Evolutionary conservation across 768 basidiomycete genomes (phyloP).

Genomic region (Mrakia frigida): DNA sequence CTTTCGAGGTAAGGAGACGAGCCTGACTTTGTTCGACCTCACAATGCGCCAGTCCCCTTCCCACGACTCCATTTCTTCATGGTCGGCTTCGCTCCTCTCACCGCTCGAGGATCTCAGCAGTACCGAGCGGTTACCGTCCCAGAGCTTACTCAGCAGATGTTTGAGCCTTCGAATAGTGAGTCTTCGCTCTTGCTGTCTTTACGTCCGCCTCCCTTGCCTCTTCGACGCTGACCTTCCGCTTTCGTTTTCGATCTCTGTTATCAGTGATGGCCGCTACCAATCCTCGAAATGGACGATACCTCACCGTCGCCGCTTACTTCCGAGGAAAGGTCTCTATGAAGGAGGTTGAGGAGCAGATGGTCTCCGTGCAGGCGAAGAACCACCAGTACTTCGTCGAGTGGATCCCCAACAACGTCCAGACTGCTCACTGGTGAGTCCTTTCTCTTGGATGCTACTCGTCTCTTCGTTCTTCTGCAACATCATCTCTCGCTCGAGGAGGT

Average conservation of each 20-base stretch:
- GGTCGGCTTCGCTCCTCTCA: constrained; percentile 67
- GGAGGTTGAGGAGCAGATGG: constrained; percentile 99
- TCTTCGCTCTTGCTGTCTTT: background rate
- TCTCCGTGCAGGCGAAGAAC: constrained; percentile 89
- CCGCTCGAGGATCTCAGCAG: constrained; percentile 55
- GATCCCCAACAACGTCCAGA: constrained; percentile 99
- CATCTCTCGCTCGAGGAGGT: too few relatives aligned
- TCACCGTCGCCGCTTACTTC: constrained; percentile 95
- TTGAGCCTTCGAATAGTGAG: constrained; percentile 87
- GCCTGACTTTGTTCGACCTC: background rate
- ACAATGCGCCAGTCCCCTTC: constrained; percentile 62
- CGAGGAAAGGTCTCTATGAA: constrained; percentile 99
- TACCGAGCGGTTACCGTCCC: constrained; percentile 97
- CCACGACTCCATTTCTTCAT: constrained; percentile 99
- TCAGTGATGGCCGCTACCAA: constrained; percentile 13
- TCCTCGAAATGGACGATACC: constrained; percentile 92
- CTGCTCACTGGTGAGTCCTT: constrained; percentile 66
- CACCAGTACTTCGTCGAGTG: constrained; percentile 98
- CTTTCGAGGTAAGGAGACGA: background rate
- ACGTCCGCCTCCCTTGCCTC: background rate
- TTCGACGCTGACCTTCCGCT: constrained; percentile 53
- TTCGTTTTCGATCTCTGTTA: background rate
- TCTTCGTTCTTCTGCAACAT: background rate
- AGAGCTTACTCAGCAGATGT: constrained; percentile 98
- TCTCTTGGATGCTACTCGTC: background rate